Percentiles rank a stretch among this genome's conserved stretches.
phyloP scores from a whole-genome alignment of 345 rosid species.

The Murraya paniculata region DNA sequence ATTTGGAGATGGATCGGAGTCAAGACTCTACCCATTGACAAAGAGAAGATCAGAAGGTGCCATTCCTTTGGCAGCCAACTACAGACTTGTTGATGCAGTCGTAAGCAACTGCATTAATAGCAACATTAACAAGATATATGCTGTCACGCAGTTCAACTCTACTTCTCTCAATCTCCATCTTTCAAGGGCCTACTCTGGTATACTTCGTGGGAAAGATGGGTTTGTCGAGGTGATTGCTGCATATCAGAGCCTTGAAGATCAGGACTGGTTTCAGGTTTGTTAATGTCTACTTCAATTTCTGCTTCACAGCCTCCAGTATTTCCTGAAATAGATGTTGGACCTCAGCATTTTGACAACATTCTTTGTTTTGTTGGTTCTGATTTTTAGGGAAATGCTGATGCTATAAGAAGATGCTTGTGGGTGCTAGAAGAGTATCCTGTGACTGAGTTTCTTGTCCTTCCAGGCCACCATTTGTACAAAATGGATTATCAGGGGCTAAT shows the following conservation, averaged over 20 bases:
- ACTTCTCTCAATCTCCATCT: conserved; percentile 82
- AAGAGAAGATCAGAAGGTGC: conserved; percentile 85
- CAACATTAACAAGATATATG: conserved; percentile 75
- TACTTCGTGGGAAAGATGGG: conserved; percentile 58
- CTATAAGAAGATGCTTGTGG: conserved; percentile 84
- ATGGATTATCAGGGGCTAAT: conserved; percentile 76
- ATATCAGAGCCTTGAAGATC: conserved; percentile 71
- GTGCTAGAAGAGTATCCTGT: conserved; percentile 74
- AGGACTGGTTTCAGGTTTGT: conserved; percentile 77
- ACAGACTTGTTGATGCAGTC: conserved; percentile 75
- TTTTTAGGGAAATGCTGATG: conserved; percentile 81
- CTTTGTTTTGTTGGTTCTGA: not conserved
- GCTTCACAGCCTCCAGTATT: not conserved
- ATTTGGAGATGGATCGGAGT: conserved; percentile 71
- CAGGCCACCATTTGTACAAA: conserved; percentile 79
- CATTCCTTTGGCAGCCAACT: conserved; percentile 68
- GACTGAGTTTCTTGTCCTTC: conserved; percentile 67
- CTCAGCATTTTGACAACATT: not conserved
- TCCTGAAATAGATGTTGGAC: not conserved
- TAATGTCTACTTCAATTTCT: not conserved
- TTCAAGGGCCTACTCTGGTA: conserved; percentile 60
- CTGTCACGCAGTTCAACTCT: conserved; percentile 86
- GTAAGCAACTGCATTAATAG: conserved; percentile 88
- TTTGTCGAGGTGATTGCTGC: conserved; percentile 81
- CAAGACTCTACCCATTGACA: conserved; percentile 69